Conservation (phyloP, 192 early-diverging fungal genomes). For the Coemansia sp. region DNA sequence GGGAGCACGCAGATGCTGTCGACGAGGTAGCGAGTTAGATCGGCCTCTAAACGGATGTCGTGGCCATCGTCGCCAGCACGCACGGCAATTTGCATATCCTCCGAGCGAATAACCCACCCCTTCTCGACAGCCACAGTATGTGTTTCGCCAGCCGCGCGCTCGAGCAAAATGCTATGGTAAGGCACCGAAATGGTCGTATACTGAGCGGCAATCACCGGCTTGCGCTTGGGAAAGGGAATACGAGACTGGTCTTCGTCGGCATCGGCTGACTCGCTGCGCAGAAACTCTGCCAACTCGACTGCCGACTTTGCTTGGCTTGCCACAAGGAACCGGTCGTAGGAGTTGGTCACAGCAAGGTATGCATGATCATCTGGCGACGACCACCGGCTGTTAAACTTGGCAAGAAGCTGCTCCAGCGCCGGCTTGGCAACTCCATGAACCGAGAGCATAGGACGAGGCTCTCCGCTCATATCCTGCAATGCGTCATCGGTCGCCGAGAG, state of each 20-base stretch:
- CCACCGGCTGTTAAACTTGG: slow-evolving; percentile 15
- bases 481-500: neutral
- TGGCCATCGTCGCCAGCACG: slow-evolving; percentile 78
- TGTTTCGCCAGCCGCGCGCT: neutral
- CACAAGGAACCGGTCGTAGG: slow-evolving; percentile 26
- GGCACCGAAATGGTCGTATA: slow-evolving; percentile 87
- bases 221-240: slow-evolving; percentile 76
- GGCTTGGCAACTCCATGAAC: slow-evolving; percentile 14
- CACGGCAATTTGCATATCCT: slow-evolving; percentile 57
- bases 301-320: slow-evolving; percentile 7
- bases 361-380: neutral
- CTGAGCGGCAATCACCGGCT: slow-evolving; percentile 72
- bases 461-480: neutral
- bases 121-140: slow-evolving; percentile 18
- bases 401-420: slow-evolving; percentile 7
- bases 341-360: slow-evolving; percentile 29
- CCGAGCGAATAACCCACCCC: slow-evolving; percentile 21
- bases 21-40: slow-evolving; percentile 68
- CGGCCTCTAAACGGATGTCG: slow-evolving; percentile 62
- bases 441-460: slow-evolving; percentile 13
- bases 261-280: slow-evolving; percentile 14
- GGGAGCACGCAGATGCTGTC: slow-evolving; percentile 64
- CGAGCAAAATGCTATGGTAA: slow-evolving; percentile 57
- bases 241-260: slow-evolving; percentile 58
- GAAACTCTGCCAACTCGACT: slow-evolving; percentile 6